These are phyloP conservation scores for Geotrichum australiense DNA, from an alignment of 1,139 yeast genomes.

Conservation along the genomic window DNA sequence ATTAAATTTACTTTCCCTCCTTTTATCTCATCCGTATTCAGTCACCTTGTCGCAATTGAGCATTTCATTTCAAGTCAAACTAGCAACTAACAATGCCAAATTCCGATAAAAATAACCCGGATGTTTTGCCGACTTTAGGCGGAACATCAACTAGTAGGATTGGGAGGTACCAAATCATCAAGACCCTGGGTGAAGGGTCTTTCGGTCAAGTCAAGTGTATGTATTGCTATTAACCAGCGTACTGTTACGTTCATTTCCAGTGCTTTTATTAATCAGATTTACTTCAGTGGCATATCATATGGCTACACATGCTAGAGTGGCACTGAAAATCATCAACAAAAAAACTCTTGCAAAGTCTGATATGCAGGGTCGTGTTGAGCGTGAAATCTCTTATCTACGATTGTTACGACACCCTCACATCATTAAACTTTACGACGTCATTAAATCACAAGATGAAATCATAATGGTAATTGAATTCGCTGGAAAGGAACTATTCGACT, in stretches of 20 bases:
- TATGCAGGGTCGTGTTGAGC: slow-evolving; percentile 95
- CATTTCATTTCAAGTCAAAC: too few relatives aligned
- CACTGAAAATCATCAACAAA: slow-evolving; percentile 87
- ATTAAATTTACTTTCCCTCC: too few relatives aligned
- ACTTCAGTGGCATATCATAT: slow-evolving; percentile 69
- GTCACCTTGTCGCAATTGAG: too few relatives aligned
- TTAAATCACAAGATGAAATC: slow-evolving; percentile 91
- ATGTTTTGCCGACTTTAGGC: slow-evolving; percentile 25
- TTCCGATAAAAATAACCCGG: slow-evolving; percentile 13
- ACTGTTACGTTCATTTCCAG: neutral
- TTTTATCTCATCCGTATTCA: too few relatives aligned
- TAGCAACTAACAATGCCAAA: neutral
- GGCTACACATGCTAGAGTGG: slow-evolving; percentile 89
- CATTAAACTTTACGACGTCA: slow-evolving; percentile 91
- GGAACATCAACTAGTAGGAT: slow-evolving; percentile 40
- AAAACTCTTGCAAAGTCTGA: slow-evolving; percentile 92
- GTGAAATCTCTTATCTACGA: slow-evolving; percentile 87
- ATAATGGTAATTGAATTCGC: slow-evolving; percentile 98
- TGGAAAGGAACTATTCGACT: slow-evolving; percentile 91
- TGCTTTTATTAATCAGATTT: too few relatives aligned
- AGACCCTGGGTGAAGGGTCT: slow-evolving; percentile 95
- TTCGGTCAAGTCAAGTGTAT: slow-evolving; percentile 83
- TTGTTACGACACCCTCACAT: slow-evolving; percentile 93
- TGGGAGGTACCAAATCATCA: slow-evolving; percentile 90
- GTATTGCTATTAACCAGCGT: slow-evolving; percentile 7